phyloP scores from a whole-genome alignment of 2,329 filamentous ascomycete genomes.

The Coniochaeta sp. region DNA sequence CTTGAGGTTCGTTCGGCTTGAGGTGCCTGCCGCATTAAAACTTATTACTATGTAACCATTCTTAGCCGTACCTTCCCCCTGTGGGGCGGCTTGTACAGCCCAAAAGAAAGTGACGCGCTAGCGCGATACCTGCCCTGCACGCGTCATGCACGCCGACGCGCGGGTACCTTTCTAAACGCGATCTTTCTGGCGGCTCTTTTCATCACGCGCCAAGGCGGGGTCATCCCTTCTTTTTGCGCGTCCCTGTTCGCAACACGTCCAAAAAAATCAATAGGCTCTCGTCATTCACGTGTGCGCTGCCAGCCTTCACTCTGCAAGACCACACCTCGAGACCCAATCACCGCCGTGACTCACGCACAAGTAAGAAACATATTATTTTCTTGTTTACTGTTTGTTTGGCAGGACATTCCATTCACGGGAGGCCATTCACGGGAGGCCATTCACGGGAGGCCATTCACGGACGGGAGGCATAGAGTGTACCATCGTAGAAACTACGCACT shows the following conservation, averaged over 20 bases:
- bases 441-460: no score
- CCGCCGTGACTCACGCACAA: conserved; percentile 11
- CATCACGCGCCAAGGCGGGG: conserved; percentile 3
- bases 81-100: background rate
- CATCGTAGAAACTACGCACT: no score
- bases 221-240: background rate
- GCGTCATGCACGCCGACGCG: background rate
- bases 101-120: conserved; percentile 1
- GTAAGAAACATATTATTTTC: background rate
- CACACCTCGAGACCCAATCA: conserved; percentile 6
- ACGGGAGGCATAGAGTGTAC: background rate
- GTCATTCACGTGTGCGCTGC: background rate
- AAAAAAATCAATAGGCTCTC: conserved; percentile 11
- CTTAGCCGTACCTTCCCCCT: background rate
- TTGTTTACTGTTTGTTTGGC: background rate
- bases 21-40: background rate
- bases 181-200: background rate
- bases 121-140: background rate
- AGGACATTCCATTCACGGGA: background rate
- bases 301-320: conserved; percentile 10
- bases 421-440: no score
- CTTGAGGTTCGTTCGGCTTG: no score
- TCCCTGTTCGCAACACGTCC: background rate
- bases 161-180: background rate
- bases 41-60: no score